Evolutionary conservation across 805 yeast genomes (phyloP).

Genomic region (Candida oleophila): DNA sequence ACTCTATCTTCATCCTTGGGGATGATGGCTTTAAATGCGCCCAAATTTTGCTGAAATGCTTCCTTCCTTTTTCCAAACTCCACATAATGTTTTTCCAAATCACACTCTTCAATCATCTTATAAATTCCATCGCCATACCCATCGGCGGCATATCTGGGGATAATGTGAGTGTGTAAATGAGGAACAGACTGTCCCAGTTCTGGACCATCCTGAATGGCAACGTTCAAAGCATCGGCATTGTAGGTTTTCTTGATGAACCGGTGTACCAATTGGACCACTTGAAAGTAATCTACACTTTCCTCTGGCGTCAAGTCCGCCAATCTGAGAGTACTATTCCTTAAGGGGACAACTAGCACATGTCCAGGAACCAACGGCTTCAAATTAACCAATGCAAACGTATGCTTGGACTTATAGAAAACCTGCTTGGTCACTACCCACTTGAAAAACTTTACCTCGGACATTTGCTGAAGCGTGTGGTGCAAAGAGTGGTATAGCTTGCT

Average conservation of each 20-base stretch:
- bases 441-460: slow-evolving; percentile 43
- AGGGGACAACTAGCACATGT: slow-evolving; percentile 86
- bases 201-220: slow-evolving; percentile 95
- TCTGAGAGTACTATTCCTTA: slow-evolving; percentile 57
- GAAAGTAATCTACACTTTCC: slow-evolving; percentile 77
- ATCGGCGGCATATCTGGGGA: slow-evolving; percentile 73
- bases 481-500: too few relatives aligned
- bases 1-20: slow-evolving; percentile 49
- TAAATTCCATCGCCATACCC: slow-evolving; percentile 71
- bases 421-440: slow-evolving; percentile 56
- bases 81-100: slow-evolving; percentile 38
- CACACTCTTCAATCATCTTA: slow-evolving; percentile 54
- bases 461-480: too few relatives aligned
- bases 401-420: slow-evolving; percentile 57
- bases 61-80: slow-evolving; percentile 28
- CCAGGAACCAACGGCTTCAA: slow-evolving; percentile 92
- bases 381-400: slow-evolving; percentile 84
- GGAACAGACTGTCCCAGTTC: slow-evolving; percentile 97
- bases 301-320: slow-evolving; percentile 68
- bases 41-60: slow-evolving; percentile 15
- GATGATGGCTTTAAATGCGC: slow-evolving; percentile 31
- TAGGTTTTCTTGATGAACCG: slow-evolving; percentile 63
- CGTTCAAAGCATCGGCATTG: slow-evolving; percentile 79
- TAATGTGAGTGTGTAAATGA: slow-evolving; percentile 90
- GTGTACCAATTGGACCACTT: slow-evolving; percentile 69